Base-by-base conservation (phyloP, 768 basidiomycete genomes). In the Russula compacta region DNA sequence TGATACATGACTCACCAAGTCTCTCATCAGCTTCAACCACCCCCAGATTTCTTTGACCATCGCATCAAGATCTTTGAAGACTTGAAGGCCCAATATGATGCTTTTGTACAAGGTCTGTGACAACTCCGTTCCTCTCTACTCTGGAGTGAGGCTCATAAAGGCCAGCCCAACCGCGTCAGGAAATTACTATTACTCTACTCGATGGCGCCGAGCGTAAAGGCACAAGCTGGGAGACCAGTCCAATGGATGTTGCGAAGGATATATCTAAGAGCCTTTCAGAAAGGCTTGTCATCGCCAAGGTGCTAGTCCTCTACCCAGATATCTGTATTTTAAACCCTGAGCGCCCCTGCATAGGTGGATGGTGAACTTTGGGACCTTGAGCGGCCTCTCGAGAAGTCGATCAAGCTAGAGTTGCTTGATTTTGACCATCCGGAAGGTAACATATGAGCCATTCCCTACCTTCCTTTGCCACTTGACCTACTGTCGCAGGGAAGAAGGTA, bases 211-310 rank as follows among this genome's bases (percentile, higher is more conserved):
- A 86, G 67, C 83, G 90, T 55, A 83, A 88, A 63, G 95, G 83
- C 19, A 92, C 77, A 61, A 87, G 90, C 72, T 99, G 92, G 92
- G 91, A 97, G 77, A 98, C 95, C 19, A 88, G 82, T 58, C 97
- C 97, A 1, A 82, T 98, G 83, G 84, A 89, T 68, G 75, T 99
- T 61, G 95, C 95, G 48, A 89, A 90, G 71, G 85, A 84, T 67
- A 79, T 99, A 51, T 87, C 89, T 15, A 90, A 92, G 73, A 85
- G 87, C 68, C 77, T 97, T 19, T 84, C 95, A 0, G 95, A 99
- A 64, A 82, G 85, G 46, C 78, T 89, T 63, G 92, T 99, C 66
- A 98, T 98, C 69, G 87, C 94, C 38, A 98, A 98, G 80, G 94
- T 87, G 59, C 53, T 75, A 68, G 35, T 57, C 21, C n/a, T 1